These are phyloP conservation scores for Herpomyces periplanetae DNA, from an alignment of 2,329 filamentous ascomycete species.

Conservation along the genomic window DNA sequence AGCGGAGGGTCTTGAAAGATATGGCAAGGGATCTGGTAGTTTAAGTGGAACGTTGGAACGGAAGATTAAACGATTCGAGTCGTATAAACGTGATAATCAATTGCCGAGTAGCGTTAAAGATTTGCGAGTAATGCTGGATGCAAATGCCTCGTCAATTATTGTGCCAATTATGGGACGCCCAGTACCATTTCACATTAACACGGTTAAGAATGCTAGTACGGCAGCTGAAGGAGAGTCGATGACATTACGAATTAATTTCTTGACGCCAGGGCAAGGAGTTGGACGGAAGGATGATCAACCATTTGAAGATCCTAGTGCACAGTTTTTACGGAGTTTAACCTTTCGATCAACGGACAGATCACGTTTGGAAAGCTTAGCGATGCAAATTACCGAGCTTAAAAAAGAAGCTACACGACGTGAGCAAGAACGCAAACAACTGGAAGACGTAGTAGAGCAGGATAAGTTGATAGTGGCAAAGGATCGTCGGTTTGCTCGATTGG, in stretches of 20 bases:
- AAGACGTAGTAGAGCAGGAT: slow-evolving; percentile 93
- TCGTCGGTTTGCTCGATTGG: slow-evolving; percentile 52
- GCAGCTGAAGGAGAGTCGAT: slow-evolving; percentile 81
- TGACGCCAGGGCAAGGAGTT: slow-evolving; percentile 85
- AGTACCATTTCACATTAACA: slow-evolving; percentile 87
- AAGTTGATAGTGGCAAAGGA: slow-evolving; percentile 78
- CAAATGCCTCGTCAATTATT: slow-evolving; percentile 58
- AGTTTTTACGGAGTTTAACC: slow-evolving; percentile 80
- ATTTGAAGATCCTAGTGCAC: slow-evolving; percentile 75
- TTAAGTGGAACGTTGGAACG: slow-evolving; percentile 74
- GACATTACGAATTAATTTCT: slow-evolving; percentile 78
- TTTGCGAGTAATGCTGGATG: slow-evolving; percentile 54
- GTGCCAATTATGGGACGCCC: slow-evolving; percentile 88
- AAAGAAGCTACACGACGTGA: slow-evolving; percentile 66
- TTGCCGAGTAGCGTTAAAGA: slow-evolving; percentile 47
- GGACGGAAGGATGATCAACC: slow-evolving; percentile 88
- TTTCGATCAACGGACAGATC: slow-evolving; percentile 66
- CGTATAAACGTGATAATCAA: slow-evolving; percentile 90
- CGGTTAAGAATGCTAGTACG: slow-evolving; percentile 95
- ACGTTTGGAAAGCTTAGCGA: slow-evolving; percentile 57
- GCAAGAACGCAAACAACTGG: slow-evolving; percentile 96
- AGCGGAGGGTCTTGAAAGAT: slow-evolving; percentile 44
- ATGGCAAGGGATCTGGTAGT: slow-evolving; percentile 43
- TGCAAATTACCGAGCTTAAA: slow-evolving; percentile 81
- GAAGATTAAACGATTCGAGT: slow-evolving; percentile 96